Evolutionary conservation across 169 alveolate species (phyloP), one percentile per base, ranked within the genome.

Genomic region (Plasmodium gonderi): DNA sequence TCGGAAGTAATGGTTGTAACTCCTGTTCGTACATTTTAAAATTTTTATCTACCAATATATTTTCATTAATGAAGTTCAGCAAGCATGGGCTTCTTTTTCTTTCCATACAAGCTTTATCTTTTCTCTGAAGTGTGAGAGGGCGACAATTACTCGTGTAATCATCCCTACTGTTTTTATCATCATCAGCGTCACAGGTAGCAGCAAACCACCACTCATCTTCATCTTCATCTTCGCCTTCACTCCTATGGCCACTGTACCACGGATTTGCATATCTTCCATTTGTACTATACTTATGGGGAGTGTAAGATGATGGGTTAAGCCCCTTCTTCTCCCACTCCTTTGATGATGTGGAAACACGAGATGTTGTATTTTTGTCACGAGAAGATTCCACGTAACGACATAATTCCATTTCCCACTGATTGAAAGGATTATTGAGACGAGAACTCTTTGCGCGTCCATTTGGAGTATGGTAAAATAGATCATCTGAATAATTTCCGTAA

Each of bases 1-100:
- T 67, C 11, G 94, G 94, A 12, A 90, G 91, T 44, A 79, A 36
- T 4, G 94, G 90, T 44, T 90, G 94, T n/a, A 90, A 40, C 6
- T 78, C 79, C 51, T 90, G 79, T 2, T 90, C 91, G 51, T 78
- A 90, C 14, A 76, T 65, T 40, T 78, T 77, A 64, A 90, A 76
- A 20, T 90, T 90, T 33, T 67, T 90, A 79, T 79, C 90, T n/a
- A 90, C 85, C 45, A 90, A 29, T 29, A 76, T 31, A 47, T 90
- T 90, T 17, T 36, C 49, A 26, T 90, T 90, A 45, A 31, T 78
- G 69, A 90, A 90, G 54, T 90, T 78, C 42, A 65, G 69, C 23
- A 77, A 44, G 11, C 54, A 38, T 2, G 54, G 60, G 60, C 42
- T 44, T 51, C 12, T 49, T 49, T 23, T 33, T 83, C 64, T 80